Evolutionary conservation across 108 stramenopile species (phyloP), one percentile per base, ranked within the genome.

Genomic region (Skeletonema menzelii): DNA sequence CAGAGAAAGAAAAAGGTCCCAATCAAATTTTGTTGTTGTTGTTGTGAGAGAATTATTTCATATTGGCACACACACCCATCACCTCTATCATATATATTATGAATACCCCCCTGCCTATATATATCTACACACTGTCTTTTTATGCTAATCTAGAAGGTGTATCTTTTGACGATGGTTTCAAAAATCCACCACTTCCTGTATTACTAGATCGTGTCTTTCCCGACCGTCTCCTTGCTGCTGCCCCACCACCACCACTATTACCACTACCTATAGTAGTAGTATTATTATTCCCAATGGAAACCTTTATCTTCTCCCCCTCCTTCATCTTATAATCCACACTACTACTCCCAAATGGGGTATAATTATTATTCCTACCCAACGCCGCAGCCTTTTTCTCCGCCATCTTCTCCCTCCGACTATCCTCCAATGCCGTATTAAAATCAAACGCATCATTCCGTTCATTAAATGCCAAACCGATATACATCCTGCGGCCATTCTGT

Each of bases 391-490:
- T 83, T 69, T 82, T 77, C 67, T 90, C 93, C 57, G 77, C 72
- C 72, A 80, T 85, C 53, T 82, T 83, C 77, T 96, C 95, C 58
- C 90, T 87, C 69, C 83, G 71, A 53, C 88, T 76, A 85, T 97
- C 97, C 74, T 95, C 91, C 64, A 98, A 69, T 4, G 96, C 90
- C 4, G 97, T 96, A 66, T 98, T 98, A 80, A 98, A 98, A 67
- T 98, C 98, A 85, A 98, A 98, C 19, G 98, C 96, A 84, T 97
- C 95, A 70, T 97, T 97, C 61, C 98, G 83, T 65, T 97, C 96
- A 77, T 98, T 96, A 79, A 98, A 98, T 8, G 98, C 98, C 76
- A 98, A 64, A 6, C 98, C 98, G 47, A 98, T 91, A 84, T 95
- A 98, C 87, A 97, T 96, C 75, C 97, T 96, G 27, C 94, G 56